phyloP scores from a whole-genome alignment of 73 alveolate genomes.

The Paramecium sonneborni region DNA sequence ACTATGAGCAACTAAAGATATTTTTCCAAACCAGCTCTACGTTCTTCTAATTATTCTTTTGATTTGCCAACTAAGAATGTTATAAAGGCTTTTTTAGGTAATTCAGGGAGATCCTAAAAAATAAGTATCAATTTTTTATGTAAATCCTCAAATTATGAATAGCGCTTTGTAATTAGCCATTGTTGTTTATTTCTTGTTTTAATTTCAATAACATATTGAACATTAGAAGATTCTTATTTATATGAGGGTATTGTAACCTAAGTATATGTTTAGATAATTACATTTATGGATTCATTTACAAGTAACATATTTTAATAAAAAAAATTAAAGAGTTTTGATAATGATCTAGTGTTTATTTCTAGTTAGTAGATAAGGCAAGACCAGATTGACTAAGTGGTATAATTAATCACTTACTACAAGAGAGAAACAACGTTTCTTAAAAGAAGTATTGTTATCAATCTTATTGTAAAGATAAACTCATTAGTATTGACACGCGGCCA shows the following conservation, averaged over 20 bases:
- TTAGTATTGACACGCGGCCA: constrained; percentile 64
- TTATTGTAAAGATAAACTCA: constrained; percentile 50
- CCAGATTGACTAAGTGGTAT: constrained; percentile 67
- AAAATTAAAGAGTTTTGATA: not conserved
- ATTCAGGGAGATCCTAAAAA: constrained; percentile 45
- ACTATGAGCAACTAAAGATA: constrained; percentile 36
- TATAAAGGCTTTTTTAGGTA: constrained; percentile 45
- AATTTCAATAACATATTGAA: constrained; percentile 17
- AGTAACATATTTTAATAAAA: not conserved
- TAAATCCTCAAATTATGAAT: constrained; percentile 62
- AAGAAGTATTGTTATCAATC: constrained; percentile 43
- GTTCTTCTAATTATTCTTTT: constrained; percentile 38
- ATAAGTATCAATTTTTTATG: constrained; percentile 37
- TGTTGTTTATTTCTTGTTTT: constrained; percentile 33
- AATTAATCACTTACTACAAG: constrained; percentile 58
- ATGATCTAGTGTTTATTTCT: constrained; percentile 67
- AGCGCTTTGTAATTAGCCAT: constrained; percentile 62
- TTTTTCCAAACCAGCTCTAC: constrained; percentile 51
- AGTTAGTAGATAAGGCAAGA: constrained; percentile 64
- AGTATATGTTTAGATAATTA: not conserved
- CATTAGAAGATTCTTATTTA: constrained; percentile 3
- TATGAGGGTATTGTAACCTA: constrained; percentile 6
- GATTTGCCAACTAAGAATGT: constrained; percentile 58
- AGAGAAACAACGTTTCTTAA: constrained; percentile 58
- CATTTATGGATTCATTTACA: constrained; percentile 16